A percentile compares a stretch with the other conserved stretches of the same genome.
phyloP scores from a whole-genome alignment of 2,329 filamentous ascomycete species.

The Akanthomyces uredinophilus region DNA sequence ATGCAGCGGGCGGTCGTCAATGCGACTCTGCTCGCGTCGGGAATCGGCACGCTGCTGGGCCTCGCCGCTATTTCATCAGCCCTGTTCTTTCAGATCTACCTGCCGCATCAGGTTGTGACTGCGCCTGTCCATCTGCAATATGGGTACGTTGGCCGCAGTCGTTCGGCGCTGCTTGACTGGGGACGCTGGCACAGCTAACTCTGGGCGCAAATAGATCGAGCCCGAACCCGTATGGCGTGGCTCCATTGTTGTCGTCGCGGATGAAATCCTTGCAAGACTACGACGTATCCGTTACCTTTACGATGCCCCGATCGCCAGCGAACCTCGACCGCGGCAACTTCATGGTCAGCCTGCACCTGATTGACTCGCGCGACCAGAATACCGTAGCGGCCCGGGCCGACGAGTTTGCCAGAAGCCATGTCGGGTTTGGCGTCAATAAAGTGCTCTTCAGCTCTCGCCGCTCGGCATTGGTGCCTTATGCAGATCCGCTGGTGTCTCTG shows the following conservation, averaged over 20 bases:
- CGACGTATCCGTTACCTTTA: conserved; percentile 71
- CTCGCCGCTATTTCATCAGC: conserved; percentile 45
- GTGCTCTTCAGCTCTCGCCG: conserved; percentile 63
- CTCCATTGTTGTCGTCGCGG: conserved; percentile 40
- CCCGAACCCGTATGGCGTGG: conserved; percentile 48
- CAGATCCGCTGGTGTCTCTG: conserved; percentile 61
- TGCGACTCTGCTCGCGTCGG: conserved; percentile 38
- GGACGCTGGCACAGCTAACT: neutral
- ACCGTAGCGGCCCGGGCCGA: conserved; percentile 24
- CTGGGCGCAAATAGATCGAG: conserved; percentile 34
- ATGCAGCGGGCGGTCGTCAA: conserved; percentile 47
- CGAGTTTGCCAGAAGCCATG: conserved; percentile 26
- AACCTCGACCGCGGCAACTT: conserved; percentile 85
- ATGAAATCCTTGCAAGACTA: conserved; percentile 73
- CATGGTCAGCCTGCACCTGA: conserved; percentile 78
- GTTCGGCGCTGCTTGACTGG: neutral
- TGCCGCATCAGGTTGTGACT: conserved; percentile 50
- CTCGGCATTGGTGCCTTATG: conserved; percentile 74
- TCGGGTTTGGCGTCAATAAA: conserved; percentile 30
- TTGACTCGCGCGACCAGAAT: conserved; percentile 37
- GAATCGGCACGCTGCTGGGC: conserved; percentile 40
- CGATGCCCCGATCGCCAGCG: conserved; percentile 68
- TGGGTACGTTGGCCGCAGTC: conserved; percentile 36
- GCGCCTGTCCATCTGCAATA: conserved; percentile 54
- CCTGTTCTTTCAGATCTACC: conserved; percentile 51